Base-by-base conservation (phyloP, 129 eudicot genomes). In the Chrysanthemum seticuspe region DNA sequence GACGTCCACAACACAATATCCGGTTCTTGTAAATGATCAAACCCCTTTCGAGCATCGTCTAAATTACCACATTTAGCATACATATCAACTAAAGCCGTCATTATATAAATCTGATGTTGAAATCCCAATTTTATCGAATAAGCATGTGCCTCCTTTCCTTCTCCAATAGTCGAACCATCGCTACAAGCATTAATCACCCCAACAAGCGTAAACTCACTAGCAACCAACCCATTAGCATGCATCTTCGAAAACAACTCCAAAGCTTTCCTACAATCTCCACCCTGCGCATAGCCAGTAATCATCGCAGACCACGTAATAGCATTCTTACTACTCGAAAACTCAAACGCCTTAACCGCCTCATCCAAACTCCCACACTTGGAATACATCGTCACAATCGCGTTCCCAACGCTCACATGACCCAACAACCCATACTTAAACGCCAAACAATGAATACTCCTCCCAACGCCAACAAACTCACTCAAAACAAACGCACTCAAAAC, bases 1-100 rank as follows among this genome's bases (percentile, higher is more conserved):
- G 97, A 94, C 52, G 98, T 94, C 97, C 97, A 94, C 72, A 86
- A 53, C 40, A 94, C 97, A 1, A 87, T 80, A 86, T 94, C 98
- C 0, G 91, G 89, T 63, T 79, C 87, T 48, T 81, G 77, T 50
- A 87, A 78, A 81, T 60, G 85, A 34, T 94, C 90, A 78, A 94
- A 94, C 51, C 96, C 97, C 70, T 81, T 84, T 29, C 86, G 75
- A 58, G 98, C 98, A 75, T 90, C 96, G n/a, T 58, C 68, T 75
- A 79, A 66, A 51, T 45, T 71, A 60, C 97, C 96, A 81, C 93
- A 84, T 84, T 94, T 94, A 5, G 98, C 92, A 79, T 94, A 94
- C 98, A 94, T 90, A 76, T 90, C 93, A 45, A 94, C 92, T 66
- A 90, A 73, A 76, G 97, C 89, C 1, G 98, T 87, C 82, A 83